Evolutionary conservation across 2,329 filamentous ascomycete genomes (phyloP).

Genomic region (Thielaviopsis euricoi): DNA sequence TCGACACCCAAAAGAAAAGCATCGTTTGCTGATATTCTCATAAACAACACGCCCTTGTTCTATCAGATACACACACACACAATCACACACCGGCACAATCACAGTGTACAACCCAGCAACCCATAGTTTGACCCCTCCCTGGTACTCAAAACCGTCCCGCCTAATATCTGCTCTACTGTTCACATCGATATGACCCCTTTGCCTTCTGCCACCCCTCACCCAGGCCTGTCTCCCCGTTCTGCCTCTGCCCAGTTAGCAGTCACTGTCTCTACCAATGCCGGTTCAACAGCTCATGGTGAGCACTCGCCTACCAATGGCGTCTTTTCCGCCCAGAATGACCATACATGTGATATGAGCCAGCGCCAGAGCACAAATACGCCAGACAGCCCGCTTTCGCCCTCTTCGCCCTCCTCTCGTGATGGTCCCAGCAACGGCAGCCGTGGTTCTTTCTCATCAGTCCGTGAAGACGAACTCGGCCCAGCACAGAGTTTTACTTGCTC

Average conservation of each 20-base stretch:
- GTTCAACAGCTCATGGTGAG: conserved; percentile 2
- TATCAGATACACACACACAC: neutral
- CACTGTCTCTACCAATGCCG: neutral
- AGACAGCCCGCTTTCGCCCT: neutral
- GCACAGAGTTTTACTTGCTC: conserved; percentile 47
- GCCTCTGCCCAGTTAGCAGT: neutral
- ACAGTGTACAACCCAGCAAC: neutral
- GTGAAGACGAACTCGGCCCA: conserved; percentile 40
- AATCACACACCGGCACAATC: too few species aligned
- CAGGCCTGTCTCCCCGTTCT: conserved; percentile 6
- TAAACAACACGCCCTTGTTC: neutral
- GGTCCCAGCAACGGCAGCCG: conserved; percentile 18
- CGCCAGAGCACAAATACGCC: neutral
- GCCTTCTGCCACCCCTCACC: neutral
- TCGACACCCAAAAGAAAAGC: neutral
- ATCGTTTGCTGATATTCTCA: neutral
- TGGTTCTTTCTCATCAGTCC: conserved; percentile 45
- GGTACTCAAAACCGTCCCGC: neutral
- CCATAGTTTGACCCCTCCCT: neutral
- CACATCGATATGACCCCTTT: conserved; percentile 10
- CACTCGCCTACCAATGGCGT: neutral
- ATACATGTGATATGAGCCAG: neutral
- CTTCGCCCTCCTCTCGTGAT: conserved; percentile 5
- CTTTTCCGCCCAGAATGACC: neutral
- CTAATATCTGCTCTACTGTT: neutral